Conservation (phyloP, 371 early-diverging fungal species). For the Mortierella sp. region DNA sequence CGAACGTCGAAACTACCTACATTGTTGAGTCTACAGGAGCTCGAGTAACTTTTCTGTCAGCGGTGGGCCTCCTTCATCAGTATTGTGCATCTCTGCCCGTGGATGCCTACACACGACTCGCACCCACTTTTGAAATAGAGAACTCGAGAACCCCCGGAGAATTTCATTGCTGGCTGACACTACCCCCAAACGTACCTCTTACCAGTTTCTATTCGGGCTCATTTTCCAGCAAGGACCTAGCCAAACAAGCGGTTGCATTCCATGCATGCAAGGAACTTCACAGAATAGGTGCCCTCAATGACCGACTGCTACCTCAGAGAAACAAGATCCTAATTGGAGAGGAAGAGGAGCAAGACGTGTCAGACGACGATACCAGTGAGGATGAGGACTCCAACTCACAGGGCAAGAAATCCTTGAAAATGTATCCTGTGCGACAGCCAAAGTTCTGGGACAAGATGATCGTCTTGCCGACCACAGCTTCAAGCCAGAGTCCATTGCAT, state of each 20-base stretch:
- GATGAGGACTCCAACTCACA: neutral
- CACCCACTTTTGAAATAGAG: slow-evolving; percentile 5
- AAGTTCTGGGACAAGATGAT: slow-evolving; percentile 24
- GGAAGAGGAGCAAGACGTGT: neutral
- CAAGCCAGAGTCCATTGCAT: too few species aligned
- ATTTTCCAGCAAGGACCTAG: slow-evolving; percentile 64
- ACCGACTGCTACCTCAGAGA: slow-evolving; percentile 14
- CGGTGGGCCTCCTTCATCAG: slow-evolving; percentile 9
- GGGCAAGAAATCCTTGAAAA: neutral
- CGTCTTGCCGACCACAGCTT: neutral
- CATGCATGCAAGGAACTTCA: slow-evolving; percentile 75
- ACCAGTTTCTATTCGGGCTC: slow-evolving; percentile 64
- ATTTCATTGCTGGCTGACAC: slow-evolving; percentile 56
- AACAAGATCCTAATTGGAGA: neutral
- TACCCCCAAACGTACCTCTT: slow-evolving; percentile 77
- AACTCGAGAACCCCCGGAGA: neutral
- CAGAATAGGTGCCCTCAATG: slow-evolving; percentile 64
- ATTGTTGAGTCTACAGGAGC: slow-evolving; percentile 25
- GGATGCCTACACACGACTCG: slow-evolving; percentile 14
- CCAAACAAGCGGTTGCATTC: slow-evolving; percentile 78
- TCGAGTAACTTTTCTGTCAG: slow-evolving; percentile 4
- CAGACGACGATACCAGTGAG: neutral
- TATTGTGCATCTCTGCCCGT: slow-evolving; percentile 23
- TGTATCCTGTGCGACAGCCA: slow-evolving; percentile 17
- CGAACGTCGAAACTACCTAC: slow-evolving; percentile 11